Conservation (phyloP, 805 yeast genomes). For the Suhomyces xylopsoci region DNA sequence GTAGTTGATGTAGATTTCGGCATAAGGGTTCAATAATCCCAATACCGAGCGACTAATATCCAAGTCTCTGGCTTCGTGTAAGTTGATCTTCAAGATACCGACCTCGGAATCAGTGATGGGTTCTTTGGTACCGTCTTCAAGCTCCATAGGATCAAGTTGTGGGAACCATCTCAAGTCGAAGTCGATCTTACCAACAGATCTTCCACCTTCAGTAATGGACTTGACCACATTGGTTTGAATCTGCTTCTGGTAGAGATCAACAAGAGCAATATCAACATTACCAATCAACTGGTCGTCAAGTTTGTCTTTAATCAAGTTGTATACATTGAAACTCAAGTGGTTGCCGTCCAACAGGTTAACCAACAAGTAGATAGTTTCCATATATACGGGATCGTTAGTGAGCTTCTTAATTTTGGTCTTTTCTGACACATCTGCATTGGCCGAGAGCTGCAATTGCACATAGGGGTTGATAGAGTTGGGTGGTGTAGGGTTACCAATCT, state of each 20-base stretch:
- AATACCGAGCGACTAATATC: conserved; percentile 50
- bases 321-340: conserved; percentile 49
- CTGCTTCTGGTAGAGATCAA: conserved; percentile 57
- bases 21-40: conserved; percentile 61
- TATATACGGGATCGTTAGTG: conserved; percentile 59
- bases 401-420: conserved; percentile 58
- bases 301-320: conserved; percentile 50
- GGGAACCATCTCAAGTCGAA: conserved; percentile 57
- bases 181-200: conserved; percentile 54
- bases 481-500: conserved; percentile 42
- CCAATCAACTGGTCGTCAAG: conserved; percentile 52
- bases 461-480: conserved; percentile 52
- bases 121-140: conserved; percentile 50
- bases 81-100: conserved; percentile 64
- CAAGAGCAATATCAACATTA: conserved; percentile 51
- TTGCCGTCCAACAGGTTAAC: conserved; percentile 56
- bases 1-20: conserved; percentile 60
- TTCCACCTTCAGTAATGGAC: conserved; percentile 48
- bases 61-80: conserved; percentile 60
- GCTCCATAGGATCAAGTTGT: conserved; percentile 39
- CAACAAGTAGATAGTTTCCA: conserved; percentile 61
- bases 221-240: conserved; percentile 41
- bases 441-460: conserved; percentile 38
- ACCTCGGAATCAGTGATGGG: conserved; percentile 59
- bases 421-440: conserved; percentile 43